Evolutionary conservation across 345 rosid genomes (phyloP).

Genomic region (Hibiscus trionum): DNA sequence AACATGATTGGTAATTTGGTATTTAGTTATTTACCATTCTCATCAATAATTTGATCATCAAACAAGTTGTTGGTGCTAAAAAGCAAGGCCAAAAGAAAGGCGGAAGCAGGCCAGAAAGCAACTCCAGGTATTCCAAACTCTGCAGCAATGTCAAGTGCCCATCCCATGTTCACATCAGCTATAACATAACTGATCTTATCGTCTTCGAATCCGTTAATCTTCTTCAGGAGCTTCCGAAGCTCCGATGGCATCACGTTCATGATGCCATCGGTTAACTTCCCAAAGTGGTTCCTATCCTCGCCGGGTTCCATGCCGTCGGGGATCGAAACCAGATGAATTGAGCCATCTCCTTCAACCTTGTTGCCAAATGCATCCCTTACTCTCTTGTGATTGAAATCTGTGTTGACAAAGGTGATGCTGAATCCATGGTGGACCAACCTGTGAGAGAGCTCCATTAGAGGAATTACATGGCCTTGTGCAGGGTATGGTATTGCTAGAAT

Average conservation of each 20-base stretch:
- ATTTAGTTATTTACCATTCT: neutral
- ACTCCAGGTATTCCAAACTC: conserved; percentile 7
- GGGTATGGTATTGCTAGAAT: conserved; percentile 36
- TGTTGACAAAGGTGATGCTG: conserved; percentile 30
- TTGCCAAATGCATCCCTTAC: conserved; percentile 19
- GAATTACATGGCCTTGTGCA: conserved; percentile 48
- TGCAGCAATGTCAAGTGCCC: conserved; percentile 6
- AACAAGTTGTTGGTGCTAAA: neutral
- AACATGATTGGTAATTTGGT: neutral
- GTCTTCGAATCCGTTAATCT: neutral
- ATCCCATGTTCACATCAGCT: conserved; percentile 1
- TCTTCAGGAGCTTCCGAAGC: conserved; percentile 10
- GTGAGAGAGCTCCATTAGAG: conserved; percentile 31
- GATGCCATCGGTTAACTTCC: neutral
- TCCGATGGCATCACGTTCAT: neutral
- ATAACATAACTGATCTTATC: conserved; percentile 4
- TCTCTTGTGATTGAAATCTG: conserved; percentile 27
- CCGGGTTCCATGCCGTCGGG: conserved; percentile 16
- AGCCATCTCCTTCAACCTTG: neutral
- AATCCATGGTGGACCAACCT: conserved; percentile 17
- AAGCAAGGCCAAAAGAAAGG: neutral
- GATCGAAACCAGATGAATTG: conserved; percentile 18
- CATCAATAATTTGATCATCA: conserved; percentile 8
- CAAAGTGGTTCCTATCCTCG: conserved; percentile 6
- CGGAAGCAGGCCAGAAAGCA: conserved; percentile 5